These are phyloP conservation scores for Backusella mclennaniae DNA, from an alignment of 192 early-diverging fungal species.

Conservation along the genomic window DNA sequence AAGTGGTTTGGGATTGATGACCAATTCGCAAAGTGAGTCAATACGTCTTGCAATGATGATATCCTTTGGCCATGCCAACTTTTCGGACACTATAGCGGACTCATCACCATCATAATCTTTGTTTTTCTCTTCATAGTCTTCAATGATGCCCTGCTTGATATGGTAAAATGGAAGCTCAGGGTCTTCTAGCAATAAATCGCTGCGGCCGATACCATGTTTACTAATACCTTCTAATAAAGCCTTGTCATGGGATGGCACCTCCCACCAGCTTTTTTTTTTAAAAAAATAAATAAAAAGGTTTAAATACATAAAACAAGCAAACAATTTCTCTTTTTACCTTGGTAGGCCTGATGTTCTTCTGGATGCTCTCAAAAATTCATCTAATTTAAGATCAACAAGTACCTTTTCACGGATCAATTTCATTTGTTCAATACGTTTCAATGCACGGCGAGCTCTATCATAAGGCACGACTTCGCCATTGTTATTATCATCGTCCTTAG, in stretches of 20 bases:
- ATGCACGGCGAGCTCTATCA: constrained; percentile 65
- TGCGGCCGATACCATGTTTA: constrained; percentile 64
- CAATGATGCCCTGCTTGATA: constrained; percentile 35
- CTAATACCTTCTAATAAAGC: constrained; percentile 67
- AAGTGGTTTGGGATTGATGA: constrained; percentile 45
- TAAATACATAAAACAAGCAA: not conserved
- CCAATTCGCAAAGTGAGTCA: constrained; percentile 49
- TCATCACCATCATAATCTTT: constrained; percentile 17
- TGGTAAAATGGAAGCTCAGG: constrained; percentile 48
- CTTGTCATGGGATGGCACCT: constrained; percentile 59
- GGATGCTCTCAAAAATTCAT: constrained; percentile 39
- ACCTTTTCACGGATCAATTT: constrained; percentile 62
- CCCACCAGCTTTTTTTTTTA: constrained; percentile 62
- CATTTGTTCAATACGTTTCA: constrained; percentile 70
- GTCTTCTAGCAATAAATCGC: constrained; percentile 65
- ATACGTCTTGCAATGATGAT: constrained; percentile 51
- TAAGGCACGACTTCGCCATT: constrained; percentile 55
- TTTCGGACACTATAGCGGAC: constrained; percentile 29
- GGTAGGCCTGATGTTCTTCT: constrained; percentile 53
- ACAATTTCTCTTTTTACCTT: constrained; percentile 7
- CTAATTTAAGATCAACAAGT: constrained; percentile 52
- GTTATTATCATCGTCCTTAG: constrained; percentile 37
- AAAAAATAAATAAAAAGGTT: not conserved
- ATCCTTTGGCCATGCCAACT: constrained; percentile 54
- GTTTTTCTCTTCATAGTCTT: constrained; percentile 13